phyloP scores from a whole-genome alignment of 345 rosid genomes.

The Arabidopsis arenosa region DNA sequence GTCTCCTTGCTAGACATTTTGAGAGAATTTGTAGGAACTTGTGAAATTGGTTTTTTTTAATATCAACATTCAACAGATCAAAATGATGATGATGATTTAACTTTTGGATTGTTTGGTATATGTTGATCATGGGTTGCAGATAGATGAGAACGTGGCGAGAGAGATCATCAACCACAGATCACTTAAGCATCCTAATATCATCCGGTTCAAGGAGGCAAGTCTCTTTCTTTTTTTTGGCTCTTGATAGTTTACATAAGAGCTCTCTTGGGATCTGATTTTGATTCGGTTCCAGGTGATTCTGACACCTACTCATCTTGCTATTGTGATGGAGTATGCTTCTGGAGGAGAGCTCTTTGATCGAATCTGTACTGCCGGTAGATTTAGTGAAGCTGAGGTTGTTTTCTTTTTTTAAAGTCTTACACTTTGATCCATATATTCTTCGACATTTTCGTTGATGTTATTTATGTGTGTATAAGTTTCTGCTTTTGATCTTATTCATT shows the following conservation, averaged over 20 bases:
- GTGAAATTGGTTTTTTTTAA: background rate
- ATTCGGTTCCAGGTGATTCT: conserved; percentile 43
- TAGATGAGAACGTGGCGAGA: conserved; percentile 91
- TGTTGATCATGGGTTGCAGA: conserved; percentile 48
- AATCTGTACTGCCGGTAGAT: conserved; percentile 83
- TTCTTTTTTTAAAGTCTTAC: conserved; percentile 3
- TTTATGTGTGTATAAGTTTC: conserved; percentile 2
- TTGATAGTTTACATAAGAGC: background rate
- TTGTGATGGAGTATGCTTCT: conserved; percentile 92
- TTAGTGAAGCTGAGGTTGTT: conserved; percentile 85
- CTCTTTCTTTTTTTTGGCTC: background rate
- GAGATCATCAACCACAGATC: conserved; percentile 95
- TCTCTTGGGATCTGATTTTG: conserved; percentile 24
- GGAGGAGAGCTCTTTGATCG: conserved; percentile 91
- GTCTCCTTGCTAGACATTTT: background rate
- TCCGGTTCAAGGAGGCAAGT: conserved; percentile 87
- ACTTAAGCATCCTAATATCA: conserved; percentile 85
- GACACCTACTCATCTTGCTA: conserved; percentile 62
- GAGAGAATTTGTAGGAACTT: background rate
- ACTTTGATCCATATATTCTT: conserved; percentile 22
- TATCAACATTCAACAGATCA: background rate
- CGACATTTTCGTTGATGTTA: background rate
- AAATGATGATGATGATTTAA: background rate
- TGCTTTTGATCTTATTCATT: conserved; percentile 40
- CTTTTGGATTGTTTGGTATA: conserved; percentile 26